These are phyloP conservation scores for Sugiyamaella lignohabitans DNA, from an alignment of 805 yeast genomes.

Conservation along the genomic window DNA sequence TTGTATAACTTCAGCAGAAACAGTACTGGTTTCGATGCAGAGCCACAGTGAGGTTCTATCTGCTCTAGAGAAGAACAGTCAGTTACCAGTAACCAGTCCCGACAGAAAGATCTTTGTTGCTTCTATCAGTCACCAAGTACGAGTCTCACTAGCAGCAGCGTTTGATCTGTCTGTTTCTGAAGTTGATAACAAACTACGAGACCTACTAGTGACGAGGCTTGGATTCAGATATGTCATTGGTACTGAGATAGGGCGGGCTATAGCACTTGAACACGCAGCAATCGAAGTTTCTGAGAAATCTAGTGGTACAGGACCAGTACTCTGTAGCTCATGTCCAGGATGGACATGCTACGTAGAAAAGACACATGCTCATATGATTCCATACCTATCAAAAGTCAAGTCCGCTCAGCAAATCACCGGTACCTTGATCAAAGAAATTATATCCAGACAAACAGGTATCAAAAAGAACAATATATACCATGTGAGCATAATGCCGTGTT, in stretches of 20 bases:
- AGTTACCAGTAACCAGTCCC: slow-evolving; percentile 6
- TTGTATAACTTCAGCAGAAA: slow-evolving; percentile 96
- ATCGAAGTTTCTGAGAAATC: slow-evolving; percentile 33
- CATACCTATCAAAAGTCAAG: slow-evolving; percentile 63
- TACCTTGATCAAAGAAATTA: slow-evolving; percentile 52
- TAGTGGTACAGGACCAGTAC: slow-evolving; percentile 38
- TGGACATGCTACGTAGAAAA: slow-evolving; percentile 95
- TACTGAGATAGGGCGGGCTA: slow-evolving; percentile 69
- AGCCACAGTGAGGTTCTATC: slow-evolving; percentile 72
- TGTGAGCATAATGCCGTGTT: slow-evolving; percentile 90
- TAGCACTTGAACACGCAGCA: slow-evolving; percentile 49
- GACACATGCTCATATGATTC: slow-evolving; percentile 80
- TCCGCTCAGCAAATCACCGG: slow-evolving; percentile 96
- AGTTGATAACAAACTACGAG: slow-evolving; percentile 55
- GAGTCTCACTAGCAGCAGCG: slow-evolving; percentile 76
- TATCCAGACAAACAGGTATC: slow-evolving; percentile 32
- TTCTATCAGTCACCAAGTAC: slow-evolving; percentile 77
- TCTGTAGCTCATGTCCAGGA: slow-evolving; percentile 87
- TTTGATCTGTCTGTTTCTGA: slow-evolving; percentile 45
- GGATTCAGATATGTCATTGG: slow-evolving; percentile 77
- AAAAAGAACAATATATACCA: slow-evolving; percentile 51
- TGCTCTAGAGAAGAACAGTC: slow-evolving; percentile 38
- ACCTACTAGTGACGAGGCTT: slow-evolving; percentile 51
- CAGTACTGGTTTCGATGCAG: slow-evolving; percentile 83
- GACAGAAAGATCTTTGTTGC: slow-evolving; percentile 50